Conservation (phyloP, 331 rosid species). For the Quercus phellos region DNA sequence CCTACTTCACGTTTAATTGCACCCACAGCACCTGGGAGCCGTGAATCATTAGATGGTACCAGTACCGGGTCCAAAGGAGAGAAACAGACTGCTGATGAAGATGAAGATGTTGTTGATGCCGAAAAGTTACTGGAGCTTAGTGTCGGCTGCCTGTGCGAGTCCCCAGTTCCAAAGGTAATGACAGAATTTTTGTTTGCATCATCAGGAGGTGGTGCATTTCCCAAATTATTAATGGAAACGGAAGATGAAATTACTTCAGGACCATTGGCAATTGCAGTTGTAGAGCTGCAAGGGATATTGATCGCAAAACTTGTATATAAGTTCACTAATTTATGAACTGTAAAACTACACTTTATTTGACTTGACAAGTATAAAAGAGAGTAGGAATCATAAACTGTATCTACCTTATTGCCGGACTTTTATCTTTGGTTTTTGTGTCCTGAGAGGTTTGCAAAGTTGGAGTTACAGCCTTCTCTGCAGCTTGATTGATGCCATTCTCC, state of each 20-base stretch:
- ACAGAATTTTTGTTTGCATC: conserved; percentile 34
- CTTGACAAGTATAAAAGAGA: not conserved
- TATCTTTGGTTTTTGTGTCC: conserved; percentile 57
- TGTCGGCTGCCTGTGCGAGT: conserved; percentile 26
- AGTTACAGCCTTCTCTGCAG: conserved; percentile 48
- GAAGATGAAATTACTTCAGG: conserved; percentile 41
- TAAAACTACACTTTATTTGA: not conserved
- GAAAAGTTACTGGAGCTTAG: conserved; percentile 34
- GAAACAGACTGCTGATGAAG: conserved; percentile 47
- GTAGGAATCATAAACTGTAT: not conserved
- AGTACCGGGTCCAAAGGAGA: conserved; percentile 60
- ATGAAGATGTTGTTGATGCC: conserved; percentile 28
- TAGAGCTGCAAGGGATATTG: conserved; percentile 51
- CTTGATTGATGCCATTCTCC: conserved; percentile 62
- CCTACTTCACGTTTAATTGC: conserved; percentile 61
- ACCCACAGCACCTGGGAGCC: conserved; percentile 58
- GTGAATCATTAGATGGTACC: conserved; percentile 54
- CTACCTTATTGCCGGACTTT: conserved; percentile 56
- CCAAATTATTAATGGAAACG: conserved; percentile 34
- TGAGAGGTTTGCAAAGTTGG: conserved; percentile 44
- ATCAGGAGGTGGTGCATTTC: conserved; percentile 36
- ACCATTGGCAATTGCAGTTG: conserved; percentile 44
- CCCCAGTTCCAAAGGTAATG: conserved; percentile 35
- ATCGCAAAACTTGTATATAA: conserved; percentile 12
- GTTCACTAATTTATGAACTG: not conserved